These are phyloP conservation scores for Microcera coccophila DNA, from an alignment of 2,329 filamentous ascomycete species.

Conservation along the genomic window DNA sequence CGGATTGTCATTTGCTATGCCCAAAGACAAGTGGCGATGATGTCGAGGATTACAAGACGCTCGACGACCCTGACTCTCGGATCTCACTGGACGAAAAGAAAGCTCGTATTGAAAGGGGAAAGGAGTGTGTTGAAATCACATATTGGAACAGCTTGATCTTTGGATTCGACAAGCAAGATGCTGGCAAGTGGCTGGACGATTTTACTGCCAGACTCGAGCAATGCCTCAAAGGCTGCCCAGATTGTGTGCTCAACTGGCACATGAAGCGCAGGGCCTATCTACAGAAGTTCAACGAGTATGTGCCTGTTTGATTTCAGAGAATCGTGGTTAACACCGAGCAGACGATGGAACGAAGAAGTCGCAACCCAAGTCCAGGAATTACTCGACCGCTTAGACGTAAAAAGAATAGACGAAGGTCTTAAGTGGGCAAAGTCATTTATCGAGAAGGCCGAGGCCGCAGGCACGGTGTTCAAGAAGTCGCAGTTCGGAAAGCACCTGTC, in stretches of 20 bases:
- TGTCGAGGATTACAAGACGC: slow-evolving; percentile 51
- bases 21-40: slow-evolving; percentile 62
- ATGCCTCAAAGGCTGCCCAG: slow-evolving; percentile 61
- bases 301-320: slow-evolving; percentile 4
- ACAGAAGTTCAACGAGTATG: slow-evolving; percentile 58
- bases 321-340: slow-evolving; percentile 23
- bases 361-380: slow-evolving; percentile 51
- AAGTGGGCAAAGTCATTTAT: slow-evolving; percentile 53
- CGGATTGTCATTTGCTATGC: slow-evolving; percentile 63
- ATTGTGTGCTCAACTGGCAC: slow-evolving; percentile 72
- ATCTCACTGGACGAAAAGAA: slow-evolving; percentile 50
- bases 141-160: slow-evolving; percentile 67
- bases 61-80: slow-evolving; percentile 48
- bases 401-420: slow-evolving; percentile 58
- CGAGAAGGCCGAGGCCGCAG: slow-evolving; percentile 46
- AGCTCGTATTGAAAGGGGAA: slow-evolving; percentile 51
- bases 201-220: slow-evolving; percentile 56
- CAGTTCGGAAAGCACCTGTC: slow-evolving; percentile 47
- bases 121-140: slow-evolving; percentile 56
- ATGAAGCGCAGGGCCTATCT: slow-evolving; percentile 61
- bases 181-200: slow-evolving; percentile 55
- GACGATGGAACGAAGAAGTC: slow-evolving; percentile 47
- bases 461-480: slow-evolving; percentile 44
- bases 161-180: slow-evolving; percentile 59
- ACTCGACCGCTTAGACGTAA: slow-evolving; percentile 58